These are phyloP conservation scores for Pyronema domesticum DNA, from an alignment of 495 filamentous ascomycete genomes.

Conservation along the genomic window DNA sequence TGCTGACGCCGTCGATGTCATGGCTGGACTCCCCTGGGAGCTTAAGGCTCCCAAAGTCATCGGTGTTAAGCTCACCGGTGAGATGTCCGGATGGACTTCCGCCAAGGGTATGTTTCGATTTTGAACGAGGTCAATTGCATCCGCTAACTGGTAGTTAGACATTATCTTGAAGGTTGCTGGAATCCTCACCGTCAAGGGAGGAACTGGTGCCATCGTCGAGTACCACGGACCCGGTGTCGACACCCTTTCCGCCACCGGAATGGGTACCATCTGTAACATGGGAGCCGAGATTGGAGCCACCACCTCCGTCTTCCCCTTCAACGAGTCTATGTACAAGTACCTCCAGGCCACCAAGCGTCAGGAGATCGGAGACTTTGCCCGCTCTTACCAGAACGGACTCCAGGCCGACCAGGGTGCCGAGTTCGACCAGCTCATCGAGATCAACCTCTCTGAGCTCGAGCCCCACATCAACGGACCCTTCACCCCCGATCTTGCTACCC, in stretches of 20 bases:
- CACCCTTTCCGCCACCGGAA: conserved; percentile 42
- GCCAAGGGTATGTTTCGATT: conserved; percentile 48
- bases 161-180: conserved; percentile 97
- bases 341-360: conserved; percentile 79
- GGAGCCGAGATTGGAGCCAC: conserved; percentile 55
- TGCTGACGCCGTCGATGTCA: conserved; percentile 96
- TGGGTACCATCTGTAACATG: conserved; percentile 63
- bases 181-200: conserved; percentile 93
- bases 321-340: conserved; percentile 94
- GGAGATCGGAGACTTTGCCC: conserved; percentile 77
- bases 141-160: conserved; percentile 35
- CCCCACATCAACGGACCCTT: conserved; percentile 98
- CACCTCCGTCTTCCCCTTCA: conserved; percentile 97
- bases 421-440: conserved; percentile 91
- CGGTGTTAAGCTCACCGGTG: conserved; percentile 81
- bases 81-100: conserved; percentile 82
- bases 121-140: conserved; percentile 10
- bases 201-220: conserved; percentile 91
- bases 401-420: conserved; percentile 81
- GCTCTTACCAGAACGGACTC: conserved; percentile 69
- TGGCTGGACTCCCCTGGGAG: conserved; percentile 96
- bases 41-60: conserved; percentile 95
- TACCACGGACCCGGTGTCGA: conserved; percentile 81
- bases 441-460: conserved; percentile 88
- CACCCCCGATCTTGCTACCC: conserved; percentile 97